phyloP scores from a whole-genome alignment of 768 basidiomycete genomes.

The Nidula microcarpa region DNA sequence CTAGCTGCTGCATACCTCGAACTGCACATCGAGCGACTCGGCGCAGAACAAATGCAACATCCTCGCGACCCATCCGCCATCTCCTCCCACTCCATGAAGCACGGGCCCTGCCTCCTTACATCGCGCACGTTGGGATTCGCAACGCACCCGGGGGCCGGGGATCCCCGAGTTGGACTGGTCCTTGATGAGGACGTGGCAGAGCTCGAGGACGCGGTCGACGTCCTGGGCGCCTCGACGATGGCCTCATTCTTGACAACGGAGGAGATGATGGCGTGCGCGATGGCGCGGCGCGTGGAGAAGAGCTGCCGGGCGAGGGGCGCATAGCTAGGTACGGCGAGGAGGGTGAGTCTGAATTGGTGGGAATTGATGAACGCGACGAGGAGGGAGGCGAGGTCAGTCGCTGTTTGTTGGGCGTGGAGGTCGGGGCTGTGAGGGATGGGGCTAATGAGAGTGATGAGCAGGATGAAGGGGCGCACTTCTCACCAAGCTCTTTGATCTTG shows the following conservation, averaged over 20 bases:
- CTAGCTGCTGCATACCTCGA: conserved; percentile 61
- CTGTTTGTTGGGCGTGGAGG: conserved; percentile 83
- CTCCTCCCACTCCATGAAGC: conserved; percentile 76
- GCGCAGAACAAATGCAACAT: conserved; percentile 96
- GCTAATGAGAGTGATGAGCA: neutral
- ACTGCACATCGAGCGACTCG: conserved; percentile 84
- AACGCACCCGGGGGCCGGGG: conserved; percentile 8
- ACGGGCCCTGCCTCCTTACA: conserved; percentile 53
- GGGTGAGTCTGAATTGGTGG: conserved; percentile 92
- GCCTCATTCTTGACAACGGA: conserved; percentile 97
- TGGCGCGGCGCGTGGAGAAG: conserved; percentile 85
- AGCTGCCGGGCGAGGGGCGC: conserved; percentile 79
- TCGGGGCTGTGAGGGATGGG: conserved; percentile 62
- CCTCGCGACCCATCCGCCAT: conserved; percentile 94
- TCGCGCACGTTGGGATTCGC: conserved; percentile 35
- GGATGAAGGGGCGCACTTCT: conserved; percentile 50
- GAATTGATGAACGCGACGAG: conserved; percentile 94
- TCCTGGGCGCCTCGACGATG: conserved; percentile 88
- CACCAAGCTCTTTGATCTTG: conserved; percentile 80
- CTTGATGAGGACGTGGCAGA: conserved; percentile 89
- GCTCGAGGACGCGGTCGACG: conserved; percentile 87
- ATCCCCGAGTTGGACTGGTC: conserved; percentile 65
- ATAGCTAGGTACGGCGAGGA: conserved; percentile 94
- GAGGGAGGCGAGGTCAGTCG: conserved; percentile 84
- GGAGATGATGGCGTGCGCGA: conserved; percentile 92